Percentiles rank a stretch among this genome's conserved stretches.
phyloP scores from a whole-genome alignment of 2,329 filamentous ascomycete genomes.

The Trichophyton rubrum region DNA sequence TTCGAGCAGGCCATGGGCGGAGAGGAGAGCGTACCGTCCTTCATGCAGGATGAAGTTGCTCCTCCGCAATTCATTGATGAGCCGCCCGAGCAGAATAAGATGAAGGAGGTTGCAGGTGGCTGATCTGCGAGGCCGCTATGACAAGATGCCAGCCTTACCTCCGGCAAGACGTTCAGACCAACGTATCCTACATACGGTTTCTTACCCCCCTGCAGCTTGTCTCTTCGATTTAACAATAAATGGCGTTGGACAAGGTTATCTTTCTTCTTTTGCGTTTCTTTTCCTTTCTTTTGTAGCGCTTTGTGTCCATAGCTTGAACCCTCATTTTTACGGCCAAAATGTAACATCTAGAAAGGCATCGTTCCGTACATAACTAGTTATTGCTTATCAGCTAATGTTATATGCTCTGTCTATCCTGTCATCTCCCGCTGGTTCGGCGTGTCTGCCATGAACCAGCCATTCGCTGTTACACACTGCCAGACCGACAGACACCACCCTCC shows the following conservation, averaged over 20 bases:
- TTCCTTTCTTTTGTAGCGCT: not conserved
- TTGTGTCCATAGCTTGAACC: not conserved
- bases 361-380: not conserved
- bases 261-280: not conserved
- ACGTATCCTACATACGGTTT: not conserved
- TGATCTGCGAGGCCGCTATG: slow-evolving; percentile 6
- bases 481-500: not conserved
- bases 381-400: not conserved
- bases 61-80: slow-evolving; percentile 87
- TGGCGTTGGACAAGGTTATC: not conserved
- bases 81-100: slow-evolving; percentile 61
- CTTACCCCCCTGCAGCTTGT: not conserved
- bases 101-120: slow-evolving; percentile 63
- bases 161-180: not conserved
- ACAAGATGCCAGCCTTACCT: too few relatives aligned
- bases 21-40: slow-evolving; percentile 60
- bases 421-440: not conserved
- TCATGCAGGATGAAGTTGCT: slow-evolving; percentile 74
- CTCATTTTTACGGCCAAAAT: not conserved
- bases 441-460: not conserved
- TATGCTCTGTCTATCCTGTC: not conserved
- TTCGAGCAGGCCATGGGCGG: slow-evolving; percentile 56
- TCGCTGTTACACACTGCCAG: not conserved
- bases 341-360: not conserved
- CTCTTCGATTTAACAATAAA: not conserved